These are phyloP conservation scores for Austroboletus novae-zelandiae DNA, from an alignment of 1,284 basidiomycete genomes.

Conservation along the genomic window DNA sequence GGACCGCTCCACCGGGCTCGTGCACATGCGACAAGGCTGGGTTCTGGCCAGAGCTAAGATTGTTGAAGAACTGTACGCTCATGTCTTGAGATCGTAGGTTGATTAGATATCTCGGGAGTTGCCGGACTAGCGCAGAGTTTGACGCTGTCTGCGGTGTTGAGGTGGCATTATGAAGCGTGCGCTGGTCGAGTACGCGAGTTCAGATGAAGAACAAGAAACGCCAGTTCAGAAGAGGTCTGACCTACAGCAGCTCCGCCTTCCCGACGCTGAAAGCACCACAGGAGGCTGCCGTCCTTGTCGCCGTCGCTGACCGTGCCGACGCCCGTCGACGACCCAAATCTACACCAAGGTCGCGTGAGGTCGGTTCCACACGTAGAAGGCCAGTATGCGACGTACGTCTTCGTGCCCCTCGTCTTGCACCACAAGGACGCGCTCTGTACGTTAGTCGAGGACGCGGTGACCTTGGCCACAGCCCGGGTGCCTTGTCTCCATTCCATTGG, in stretches of 20 bases:
- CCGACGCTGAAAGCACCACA: constrained; percentile 26
- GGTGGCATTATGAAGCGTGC: constrained; percentile 23
- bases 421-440: constrained; percentile 41
- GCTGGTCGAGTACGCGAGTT: constrained; percentile 33
- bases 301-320: constrained; percentile 42
- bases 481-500: constrained; percentile 50
- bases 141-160: background rate
- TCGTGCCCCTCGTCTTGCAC: constrained; percentile 55
- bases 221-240: constrained; percentile 28
- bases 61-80: constrained; percentile 75
- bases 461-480: constrained; percentile 40
- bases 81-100: constrained; percentile 31
- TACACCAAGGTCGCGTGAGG: constrained; percentile 79
- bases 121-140: no score
- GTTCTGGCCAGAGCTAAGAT: constrained; percentile 39
- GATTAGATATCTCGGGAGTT: no score
- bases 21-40: constrained; percentile 35
- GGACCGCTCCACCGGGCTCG: constrained; percentile 8
- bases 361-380: constrained; percentile 74
- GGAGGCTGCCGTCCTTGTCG: constrained; percentile 61
- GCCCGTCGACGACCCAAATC: constrained; percentile 62
- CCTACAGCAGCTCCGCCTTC: background rate
- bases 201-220: constrained; percentile 29
- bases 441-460: constrained; percentile 50
- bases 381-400: constrained; percentile 75